Evolutionary conservation across 768 basidiomycete species (phyloP).

Genomic region (Glaciozyma martinii): DNA sequence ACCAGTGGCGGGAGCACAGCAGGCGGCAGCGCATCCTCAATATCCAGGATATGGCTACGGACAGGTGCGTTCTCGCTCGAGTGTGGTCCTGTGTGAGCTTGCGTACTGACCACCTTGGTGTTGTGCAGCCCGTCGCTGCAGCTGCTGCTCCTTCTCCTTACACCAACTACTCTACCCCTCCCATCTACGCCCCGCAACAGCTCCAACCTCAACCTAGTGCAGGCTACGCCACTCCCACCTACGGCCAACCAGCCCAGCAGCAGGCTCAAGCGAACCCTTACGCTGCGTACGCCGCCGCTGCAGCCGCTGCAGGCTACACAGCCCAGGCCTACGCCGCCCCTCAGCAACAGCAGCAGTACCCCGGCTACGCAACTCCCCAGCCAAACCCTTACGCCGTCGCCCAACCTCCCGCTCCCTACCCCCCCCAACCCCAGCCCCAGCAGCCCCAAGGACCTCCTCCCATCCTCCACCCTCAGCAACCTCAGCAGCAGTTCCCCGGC

Average conservation of each 20-base stretch:
- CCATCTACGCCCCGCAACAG: not conserved
- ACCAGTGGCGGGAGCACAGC: not conserved
- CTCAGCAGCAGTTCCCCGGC: slow-evolving; percentile 15
- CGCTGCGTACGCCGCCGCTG: slow-evolving; percentile 21
- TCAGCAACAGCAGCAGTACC: slow-evolving; percentile 3
- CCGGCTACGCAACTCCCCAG: not conserved
- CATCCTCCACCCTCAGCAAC: slow-evolving; percentile 41
- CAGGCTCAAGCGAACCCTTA: slow-evolving; percentile 10
- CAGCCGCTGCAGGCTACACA: slow-evolving; percentile 40
- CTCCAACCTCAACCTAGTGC: not conserved
- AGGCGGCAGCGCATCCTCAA: slow-evolving; percentile 29
- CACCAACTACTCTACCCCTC: not conserved
- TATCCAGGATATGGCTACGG: slow-evolving; percentile 34
- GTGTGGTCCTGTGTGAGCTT: not conserved
- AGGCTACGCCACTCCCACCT: not conserved
- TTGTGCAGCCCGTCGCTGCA: slow-evolving; percentile 40
- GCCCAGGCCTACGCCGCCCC: slow-evolving; percentile 56
- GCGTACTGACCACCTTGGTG: slow-evolving; percentile 36
- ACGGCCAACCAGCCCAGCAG: not conserved
- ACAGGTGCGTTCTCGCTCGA: slow-evolving; percentile 7
- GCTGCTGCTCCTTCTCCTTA: not conserved
- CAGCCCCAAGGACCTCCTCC: slow-evolving; percentile 47
- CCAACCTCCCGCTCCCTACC: slow-evolving; percentile 45
- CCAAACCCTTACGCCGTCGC: not conserved
- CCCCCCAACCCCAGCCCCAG: slow-evolving; percentile 43